A percentile compares a stretch with the other conserved stretches of the same genome.
Conservation (phyloP, 2,329 filamentous ascomycete genomes). For the Calcarisporium arbuscula region DNA sequence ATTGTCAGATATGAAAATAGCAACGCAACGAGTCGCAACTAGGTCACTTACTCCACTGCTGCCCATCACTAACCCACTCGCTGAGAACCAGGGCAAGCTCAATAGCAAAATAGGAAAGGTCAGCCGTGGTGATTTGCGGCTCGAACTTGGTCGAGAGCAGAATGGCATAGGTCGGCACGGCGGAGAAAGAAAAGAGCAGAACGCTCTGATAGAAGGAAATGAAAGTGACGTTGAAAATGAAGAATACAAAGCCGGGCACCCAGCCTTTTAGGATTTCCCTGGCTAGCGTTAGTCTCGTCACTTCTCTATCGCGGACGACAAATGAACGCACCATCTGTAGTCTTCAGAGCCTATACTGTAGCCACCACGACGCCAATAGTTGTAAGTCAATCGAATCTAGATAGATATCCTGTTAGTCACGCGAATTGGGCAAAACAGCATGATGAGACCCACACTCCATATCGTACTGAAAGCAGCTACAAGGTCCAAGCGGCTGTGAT, state of each 20-base stretch:
- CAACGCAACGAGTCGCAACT: background rate
- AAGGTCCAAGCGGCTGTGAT: constrained; percentile 65
- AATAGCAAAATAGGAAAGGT: constrained; percentile 41
- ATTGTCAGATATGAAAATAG: background rate
- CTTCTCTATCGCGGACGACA: background rate
- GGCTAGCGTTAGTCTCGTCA: background rate
- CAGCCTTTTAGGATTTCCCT: constrained; percentile 66
- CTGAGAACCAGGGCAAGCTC: constrained; percentile 47
- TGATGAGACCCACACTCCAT: constrained; percentile 67
- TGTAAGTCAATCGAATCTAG: constrained; percentile 81
- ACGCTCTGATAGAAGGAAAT: constrained; percentile 80
- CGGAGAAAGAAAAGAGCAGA: constrained; percentile 70
- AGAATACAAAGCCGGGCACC: constrained; percentile 61
- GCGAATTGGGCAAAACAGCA: constrained; percentile 3
- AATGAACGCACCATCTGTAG: constrained; percentile 66
- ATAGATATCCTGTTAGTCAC: background rate
- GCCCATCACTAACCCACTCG: constrained; percentile 82
- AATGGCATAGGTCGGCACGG: constrained; percentile 74
- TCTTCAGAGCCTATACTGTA: constrained; percentile 88
- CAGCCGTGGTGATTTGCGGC: constrained; percentile 35
- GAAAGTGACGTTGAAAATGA: constrained; percentile 83
- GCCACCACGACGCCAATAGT: constrained; percentile 94
- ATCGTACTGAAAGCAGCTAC: constrained; percentile 62
- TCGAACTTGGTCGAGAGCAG: constrained; percentile 65
- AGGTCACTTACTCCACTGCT: constrained; percentile 67